Evolutionary conservation across 2,329 filamentous ascomycete species (phyloP).

Genomic region (Aspergillus brasiliensis): DNA sequence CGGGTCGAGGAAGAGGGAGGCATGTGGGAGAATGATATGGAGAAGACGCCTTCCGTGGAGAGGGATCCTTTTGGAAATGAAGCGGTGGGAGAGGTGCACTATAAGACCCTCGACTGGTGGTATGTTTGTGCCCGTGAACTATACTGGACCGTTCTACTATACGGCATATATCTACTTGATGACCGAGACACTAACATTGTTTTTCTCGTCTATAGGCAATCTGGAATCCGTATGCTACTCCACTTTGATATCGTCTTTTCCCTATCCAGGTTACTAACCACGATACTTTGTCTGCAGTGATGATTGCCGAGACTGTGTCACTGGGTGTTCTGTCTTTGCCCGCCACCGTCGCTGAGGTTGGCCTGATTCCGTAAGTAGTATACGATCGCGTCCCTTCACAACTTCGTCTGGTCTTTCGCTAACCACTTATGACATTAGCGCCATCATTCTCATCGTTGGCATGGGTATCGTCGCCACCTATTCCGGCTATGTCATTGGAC

Average conservation of each 20-base stretch:
- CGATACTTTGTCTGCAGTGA: constrained; percentile 36
- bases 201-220: constrained; percentile 31
- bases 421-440: constrained; percentile 31
- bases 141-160: neutral
- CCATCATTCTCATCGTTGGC: constrained; percentile 55
- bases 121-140: constrained; percentile 6
- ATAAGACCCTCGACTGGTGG: constrained; percentile 50
- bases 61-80: constrained; percentile 38
- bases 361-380: constrained; percentile 50
- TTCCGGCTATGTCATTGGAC: constrained; percentile 61
- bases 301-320: constrained; percentile 60
- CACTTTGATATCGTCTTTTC: neutral
- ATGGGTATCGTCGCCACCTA: constrained; percentile 60
- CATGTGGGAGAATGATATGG: constrained; percentile 11
- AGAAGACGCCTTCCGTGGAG: constrained; percentile 13
- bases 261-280: neutral
- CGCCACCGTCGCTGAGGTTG: constrained; percentile 52
- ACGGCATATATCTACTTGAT: too few species aligned
- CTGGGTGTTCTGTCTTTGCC: constrained; percentile 59
- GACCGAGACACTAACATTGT: constrained; percentile 27
- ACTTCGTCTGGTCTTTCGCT: neutral
- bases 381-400: neutral
- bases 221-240: constrained; percentile 34
- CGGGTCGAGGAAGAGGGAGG: constrained; percentile 3
- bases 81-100: constrained; percentile 44